Percentiles rank a stretch among this genome's conserved stretches.
Evolutionary conservation across 495 filamentous ascomycete species (phyloP).

Genomic region (Aspergillus mulundensis): DNA sequence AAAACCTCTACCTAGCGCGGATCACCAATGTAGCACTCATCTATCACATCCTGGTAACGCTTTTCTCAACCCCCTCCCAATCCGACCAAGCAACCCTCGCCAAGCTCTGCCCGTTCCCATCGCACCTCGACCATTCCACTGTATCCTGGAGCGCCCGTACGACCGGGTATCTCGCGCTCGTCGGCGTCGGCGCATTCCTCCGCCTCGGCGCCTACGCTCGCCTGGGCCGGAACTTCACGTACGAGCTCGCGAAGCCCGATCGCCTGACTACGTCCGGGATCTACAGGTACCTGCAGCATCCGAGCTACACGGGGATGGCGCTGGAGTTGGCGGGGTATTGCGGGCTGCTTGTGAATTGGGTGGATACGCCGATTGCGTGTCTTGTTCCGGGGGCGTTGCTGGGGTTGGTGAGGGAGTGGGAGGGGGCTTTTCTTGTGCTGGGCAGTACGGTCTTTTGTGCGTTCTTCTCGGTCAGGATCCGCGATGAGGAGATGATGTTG

Average conservation of each 20-base stretch:
- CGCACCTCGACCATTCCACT: neutral
- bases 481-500: slow-evolving; percentile 44
- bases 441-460: neutral
- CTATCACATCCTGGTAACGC: slow-evolving; percentile 3
- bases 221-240: slow-evolving; percentile 47
- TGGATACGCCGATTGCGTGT: slow-evolving; percentile 29
- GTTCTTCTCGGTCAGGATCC: slow-evolving; percentile 16
- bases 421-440: neutral
- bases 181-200: slow-evolving; percentile 1
- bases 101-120: slow-evolving; percentile 1
- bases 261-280: slow-evolving; percentile 38
- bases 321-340: slow-evolving; percentile 18
- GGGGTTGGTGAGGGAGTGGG: neutral
- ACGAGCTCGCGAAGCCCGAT: slow-evolving; percentile 40
- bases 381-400: slow-evolving; percentile 14
- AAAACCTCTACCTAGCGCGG: neutral
- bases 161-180: neutral
- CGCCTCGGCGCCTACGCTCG: slow-evolving; percentile 1
- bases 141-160: slow-evolving; percentile 2
- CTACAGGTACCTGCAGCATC: slow-evolving; percentile 45
- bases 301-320: slow-evolving; percentile 39
- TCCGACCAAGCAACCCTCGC: neutral
- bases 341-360: slow-evolving; percentile 24
- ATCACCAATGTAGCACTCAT: neutral
- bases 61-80: neutral